Conservation (phyloP, 345 rosid genomes). For the Citrus sp. region DNA sequence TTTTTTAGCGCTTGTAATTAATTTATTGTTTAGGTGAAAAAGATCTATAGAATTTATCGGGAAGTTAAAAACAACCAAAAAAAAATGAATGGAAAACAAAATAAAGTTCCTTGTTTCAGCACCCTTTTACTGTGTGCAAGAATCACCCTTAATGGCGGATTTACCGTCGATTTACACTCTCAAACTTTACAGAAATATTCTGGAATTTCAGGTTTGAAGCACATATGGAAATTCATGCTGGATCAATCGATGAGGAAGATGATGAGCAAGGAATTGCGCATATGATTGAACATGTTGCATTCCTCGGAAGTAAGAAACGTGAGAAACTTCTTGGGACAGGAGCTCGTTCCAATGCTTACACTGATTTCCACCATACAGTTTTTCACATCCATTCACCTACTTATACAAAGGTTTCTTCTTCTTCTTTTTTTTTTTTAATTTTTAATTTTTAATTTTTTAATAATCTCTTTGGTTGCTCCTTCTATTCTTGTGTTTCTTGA, state of each 20-base stretch:
- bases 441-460: too few species aligned
- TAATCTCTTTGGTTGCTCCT: neutral
- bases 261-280: constrained; percentile 99
- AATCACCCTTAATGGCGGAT: neutral
- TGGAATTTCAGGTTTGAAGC: constrained; percentile 82
- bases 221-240: constrained; percentile 98
- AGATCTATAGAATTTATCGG: neutral
- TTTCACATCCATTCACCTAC: constrained; percentile 98
- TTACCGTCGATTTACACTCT: neutral
- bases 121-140: neutral
- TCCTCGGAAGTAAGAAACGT: constrained; percentile 98
- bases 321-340: constrained; percentile 99
- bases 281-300: constrained; percentile 99
- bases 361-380: constrained; percentile 99
- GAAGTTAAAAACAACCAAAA: neutral
- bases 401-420: constrained; percentile 61
- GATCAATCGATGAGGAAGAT: constrained; percentile 96
- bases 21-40: neutral
- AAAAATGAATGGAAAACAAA: neutral
- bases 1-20: neutral
- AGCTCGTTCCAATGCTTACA: constrained; percentile 97
- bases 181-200: constrained; percentile 13
- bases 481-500: neutral
- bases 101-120: neutral
- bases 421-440: neutral